Evolutionary conservation across 208 protist genomes (phyloP), one percentile per base, ranked within the genome.

Genomic region (Crithidia acanthocephali): DNA sequence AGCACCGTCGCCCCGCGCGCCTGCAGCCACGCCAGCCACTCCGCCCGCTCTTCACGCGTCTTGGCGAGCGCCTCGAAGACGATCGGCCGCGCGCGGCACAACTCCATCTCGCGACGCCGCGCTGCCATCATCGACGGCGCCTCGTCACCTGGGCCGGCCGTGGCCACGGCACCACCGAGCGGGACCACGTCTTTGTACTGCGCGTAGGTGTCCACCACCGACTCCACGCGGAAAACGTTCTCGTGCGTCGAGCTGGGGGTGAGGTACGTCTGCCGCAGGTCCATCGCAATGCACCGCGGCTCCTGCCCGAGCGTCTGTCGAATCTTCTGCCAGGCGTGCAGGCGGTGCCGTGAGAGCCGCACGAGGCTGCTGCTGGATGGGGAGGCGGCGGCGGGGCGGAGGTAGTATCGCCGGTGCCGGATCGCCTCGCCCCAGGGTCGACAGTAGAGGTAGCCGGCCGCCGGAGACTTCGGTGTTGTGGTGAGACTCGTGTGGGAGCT

Each of bases 31-130:
- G 35, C 44, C 23, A 76, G 55, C 72, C 72, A 76, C 63, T 44
- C 47, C 35, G 63, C 30, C 30, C 72, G 40, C 55, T 76, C 63
- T 23, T 59, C 57, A 4, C 32, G 16, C 9, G 72, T 60, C 48
- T 65, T 76, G 11, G 57, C 72, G 20, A 69, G 56, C 5, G 72
- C 72, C 52, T 76, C 72, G 13, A 76, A 66, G 35, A 66, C 22
- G 9, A 76, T 40, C 4, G 56, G 56, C 18, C 64, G 48, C 1
- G 18, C 23, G 23, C 62, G 51, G 62, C 45, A 61, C 53, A 76
- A 40, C 37, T 76, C 72, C 56, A 51, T 40, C 61, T 55, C 72
- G 8, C 72, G 45, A 10, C 63, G 72, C 7, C 48, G 62, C 33
- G 57, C 33, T 18, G 56, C 63, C 16, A 59, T 23, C 45, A 63